Evolutionary conservation across 352 stramenopile genomes (phyloP).

Genomic region (Phytophthora meadii): DNA sequence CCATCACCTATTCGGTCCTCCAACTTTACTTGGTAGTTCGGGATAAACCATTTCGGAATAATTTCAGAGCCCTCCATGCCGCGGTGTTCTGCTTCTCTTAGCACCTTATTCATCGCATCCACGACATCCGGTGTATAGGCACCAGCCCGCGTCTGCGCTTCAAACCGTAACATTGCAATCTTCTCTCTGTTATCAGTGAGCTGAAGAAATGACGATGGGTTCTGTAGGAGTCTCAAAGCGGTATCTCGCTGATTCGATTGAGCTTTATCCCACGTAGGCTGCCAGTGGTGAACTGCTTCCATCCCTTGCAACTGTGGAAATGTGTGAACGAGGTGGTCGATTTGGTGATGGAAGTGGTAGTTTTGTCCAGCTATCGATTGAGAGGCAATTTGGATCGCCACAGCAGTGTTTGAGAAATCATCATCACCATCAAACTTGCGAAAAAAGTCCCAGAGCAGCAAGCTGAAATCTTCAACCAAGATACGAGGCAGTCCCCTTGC

Average conservation of each 20-base stretch:
- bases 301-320: conserved; percentile 20
- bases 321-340: conserved; percentile 25
- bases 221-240: conserved; percentile 24
- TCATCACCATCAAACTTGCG: conserved; percentile 16
- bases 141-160: conserved; percentile 32
- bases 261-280: conserved; percentile 38
- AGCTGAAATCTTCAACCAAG: conserved; percentile 34
- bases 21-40: conserved; percentile 30
- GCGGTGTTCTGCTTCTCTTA: conserved; percentile 23
- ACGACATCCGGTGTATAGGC: conserved; percentile 29
- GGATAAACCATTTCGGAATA: conserved; percentile 40
- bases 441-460: conserved; percentile 18
- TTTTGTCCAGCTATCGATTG: conserved; percentile 30
- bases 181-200: conserved; percentile 14
- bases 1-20: conserved; percentile 20
- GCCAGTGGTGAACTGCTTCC: conserved; percentile 27
- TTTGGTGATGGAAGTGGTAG: conserved; percentile 29
- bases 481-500: conserved; percentile 12
- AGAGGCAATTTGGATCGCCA: conserved; percentile 26
- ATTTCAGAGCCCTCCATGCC: conserved; percentile 24
- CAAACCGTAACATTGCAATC: conserved; percentile 33
- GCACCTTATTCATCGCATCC: conserved; percentile 28
- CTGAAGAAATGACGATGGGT: conserved; percentile 24
- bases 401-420: neutral
- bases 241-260: conserved; percentile 19